These are phyloP conservation scores for Mortierella sp. DNA, from an alignment of 371 early-diverging fungal genomes.

Conservation along the genomic window DNA sequence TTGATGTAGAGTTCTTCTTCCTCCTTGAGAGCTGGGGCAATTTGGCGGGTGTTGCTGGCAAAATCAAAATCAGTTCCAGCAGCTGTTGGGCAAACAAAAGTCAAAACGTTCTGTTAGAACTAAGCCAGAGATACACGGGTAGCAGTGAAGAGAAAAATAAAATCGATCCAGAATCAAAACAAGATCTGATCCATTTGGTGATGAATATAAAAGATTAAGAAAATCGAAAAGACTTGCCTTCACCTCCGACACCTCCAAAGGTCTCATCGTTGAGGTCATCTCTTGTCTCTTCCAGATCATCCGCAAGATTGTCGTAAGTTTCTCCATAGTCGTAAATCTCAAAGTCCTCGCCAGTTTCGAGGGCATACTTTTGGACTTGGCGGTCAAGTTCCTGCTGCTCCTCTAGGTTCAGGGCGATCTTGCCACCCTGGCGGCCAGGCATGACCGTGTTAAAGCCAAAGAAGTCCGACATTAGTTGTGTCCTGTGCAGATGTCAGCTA, in stretches of 20 bases:
- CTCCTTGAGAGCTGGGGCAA: constrained; percentile 62
- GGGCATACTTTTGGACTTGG: constrained; percentile 62
- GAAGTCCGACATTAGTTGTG: constrained; percentile 41
- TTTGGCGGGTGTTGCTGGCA: constrained; percentile 69
- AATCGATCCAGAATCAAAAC: not conserved
- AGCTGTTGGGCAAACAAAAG: not conserved
- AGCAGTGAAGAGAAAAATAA: not conserved
- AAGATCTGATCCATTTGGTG: not conserved
- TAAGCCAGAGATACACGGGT: not conserved
- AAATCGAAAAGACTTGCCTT: constrained; percentile 59
- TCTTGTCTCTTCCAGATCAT: constrained; percentile 76
- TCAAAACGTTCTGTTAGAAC: not conserved
- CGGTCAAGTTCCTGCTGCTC: constrained; percentile 63
- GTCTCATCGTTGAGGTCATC: constrained; percentile 90
- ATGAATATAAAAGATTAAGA: not conserved
- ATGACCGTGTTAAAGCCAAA: constrained; percentile 71
- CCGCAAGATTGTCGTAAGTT: constrained; percentile 58
- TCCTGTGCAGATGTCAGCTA: not conserved
- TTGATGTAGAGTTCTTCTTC: constrained; percentile 70
- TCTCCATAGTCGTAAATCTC: constrained; percentile 59
- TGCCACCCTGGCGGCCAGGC: constrained; percentile 67
- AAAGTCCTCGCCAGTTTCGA: constrained; percentile 57
- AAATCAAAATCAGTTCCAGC: constrained; percentile 81
- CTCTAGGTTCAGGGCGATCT: constrained; percentile 54
- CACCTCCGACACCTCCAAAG: constrained; percentile 75